These are phyloP conservation scores for Dalbergia cochinchinensis DNA, from an alignment of 306 rosid genomes.

Conservation along the genomic window DNA sequence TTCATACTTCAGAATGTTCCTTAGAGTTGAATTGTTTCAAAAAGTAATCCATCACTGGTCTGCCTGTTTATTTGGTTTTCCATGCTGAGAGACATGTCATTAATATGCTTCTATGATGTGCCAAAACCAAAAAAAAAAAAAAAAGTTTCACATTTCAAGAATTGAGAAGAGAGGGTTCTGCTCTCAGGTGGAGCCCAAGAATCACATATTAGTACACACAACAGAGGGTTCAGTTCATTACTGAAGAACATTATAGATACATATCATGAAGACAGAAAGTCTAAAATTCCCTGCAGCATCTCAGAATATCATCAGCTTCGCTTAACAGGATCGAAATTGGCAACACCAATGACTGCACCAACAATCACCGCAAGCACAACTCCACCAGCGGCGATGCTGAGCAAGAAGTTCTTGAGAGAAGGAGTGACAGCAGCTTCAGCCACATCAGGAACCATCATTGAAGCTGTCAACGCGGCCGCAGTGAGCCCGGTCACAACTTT, in stretches of 20 bases:
- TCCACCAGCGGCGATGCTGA: slow-evolving; percentile 93
- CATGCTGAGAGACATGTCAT: slow-evolving; percentile 28
- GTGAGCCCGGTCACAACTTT: slow-evolving; percentile 78
- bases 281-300: slow-evolving; percentile 9
- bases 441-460: slow-evolving; percentile 83
- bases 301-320: slow-evolving; percentile 62
- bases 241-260: slow-evolving; percentile 48
- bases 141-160: slow-evolving; percentile 39
- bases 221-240: slow-evolving; percentile 44
- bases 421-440: slow-evolving; percentile 94
- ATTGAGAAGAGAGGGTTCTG: slow-evolving; percentile 41
- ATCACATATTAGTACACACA: slow-evolving; percentile 57
- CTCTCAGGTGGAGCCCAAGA: slow-evolving; percentile 41
- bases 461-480: slow-evolving; percentile 78
- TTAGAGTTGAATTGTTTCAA: slow-evolving; percentile 9
- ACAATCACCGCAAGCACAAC: slow-evolving; percentile 62
- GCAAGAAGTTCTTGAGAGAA: slow-evolving; percentile 95
- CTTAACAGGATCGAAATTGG: slow-evolving; percentile 96
- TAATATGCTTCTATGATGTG: slow-evolving; percentile 3
- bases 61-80: slow-evolving; percentile 36
- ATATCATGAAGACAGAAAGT: slow-evolving; percentile 37
- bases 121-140: background rate
- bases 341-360: slow-evolving; percentile 84
- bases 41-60: background rate
- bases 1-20: slow-evolving; percentile 27